These are phyloP conservation scores for Lumnitzera littorea DNA, from an alignment of 345 rosid genomes.

Conservation along the genomic window DNA sequence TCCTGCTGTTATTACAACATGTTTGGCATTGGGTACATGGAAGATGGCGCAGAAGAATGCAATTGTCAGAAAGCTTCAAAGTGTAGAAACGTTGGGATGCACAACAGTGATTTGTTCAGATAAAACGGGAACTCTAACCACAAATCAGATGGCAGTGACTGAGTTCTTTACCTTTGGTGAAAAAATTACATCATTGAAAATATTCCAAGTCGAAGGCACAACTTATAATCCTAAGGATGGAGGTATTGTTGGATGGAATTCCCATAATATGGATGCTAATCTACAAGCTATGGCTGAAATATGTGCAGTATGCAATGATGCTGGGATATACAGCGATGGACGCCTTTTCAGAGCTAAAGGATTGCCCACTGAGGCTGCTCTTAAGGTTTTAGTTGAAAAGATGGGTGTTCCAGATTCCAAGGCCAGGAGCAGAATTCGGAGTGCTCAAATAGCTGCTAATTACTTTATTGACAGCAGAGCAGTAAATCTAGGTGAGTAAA, in stretches of 20 bases:
- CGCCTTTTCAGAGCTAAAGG: conserved; percentile 75
- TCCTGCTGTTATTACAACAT: conserved; percentile 91
- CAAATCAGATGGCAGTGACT: conserved; percentile 88
- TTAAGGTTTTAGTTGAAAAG: conserved; percentile 86
- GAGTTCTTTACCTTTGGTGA: conserved; percentile 77
- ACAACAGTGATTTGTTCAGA: conserved; percentile 97
- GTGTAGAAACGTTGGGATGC: conserved; percentile 94
- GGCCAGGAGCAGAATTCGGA: conserved; percentile 40
- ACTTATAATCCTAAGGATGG: conserved; percentile 96
- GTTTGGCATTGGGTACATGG: conserved; percentile 81
- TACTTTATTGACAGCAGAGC: conserved; percentile 54
- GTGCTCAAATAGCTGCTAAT: conserved; percentile 41
- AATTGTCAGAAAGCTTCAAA: conserved; percentile 80
- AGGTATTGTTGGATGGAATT: conserved; percentile 75
- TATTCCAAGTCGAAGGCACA: conserved; percentile 78
- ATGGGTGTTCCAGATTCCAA: conserved; percentile 72
- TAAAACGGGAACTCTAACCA: conserved; percentile 88
- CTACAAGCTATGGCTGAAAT: conserved; percentile 78
- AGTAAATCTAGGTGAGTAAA: conserved; percentile 52
- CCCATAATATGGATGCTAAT: conserved; percentile 80
- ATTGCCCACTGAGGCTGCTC: conserved; percentile 96
- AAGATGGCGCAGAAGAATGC: conserved; percentile 97
- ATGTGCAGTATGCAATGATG: conserved; percentile 84
- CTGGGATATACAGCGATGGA: conserved; percentile 71
- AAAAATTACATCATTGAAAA: conserved; percentile 39